Evolutionary conservation across 768 basidiomycete species (phyloP), one percentile per base, ranked within the genome.

Genomic region (Xerocomus brunneocitrinus): DNA sequence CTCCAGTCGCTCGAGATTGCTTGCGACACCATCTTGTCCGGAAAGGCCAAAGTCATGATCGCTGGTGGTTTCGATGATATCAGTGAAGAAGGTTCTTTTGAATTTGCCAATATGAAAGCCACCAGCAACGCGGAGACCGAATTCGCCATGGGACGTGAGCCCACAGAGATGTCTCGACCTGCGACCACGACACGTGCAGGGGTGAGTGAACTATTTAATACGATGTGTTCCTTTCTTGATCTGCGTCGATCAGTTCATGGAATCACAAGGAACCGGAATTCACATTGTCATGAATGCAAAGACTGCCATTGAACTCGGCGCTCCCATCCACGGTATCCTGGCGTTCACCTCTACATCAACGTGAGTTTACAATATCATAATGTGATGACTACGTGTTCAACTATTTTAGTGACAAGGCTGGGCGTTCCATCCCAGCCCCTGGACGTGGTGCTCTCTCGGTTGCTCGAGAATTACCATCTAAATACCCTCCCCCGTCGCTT

Each of bases 71-170:
- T 95, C 74, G 97, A 99, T 65, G 97, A 99, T 69, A 82, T 98
- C 69, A 90, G 88, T 58, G 97, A 99, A 71, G 97, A 99, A 73
- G 97, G 95, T 16, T 98, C 95, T 8, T 98, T 86, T 70, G 95
- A 99, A 71, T 99, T 99, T 72, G 97, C 94, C 47, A 98, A 98
- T 77, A 99, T 99, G 97, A 97, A 98, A 73, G 97, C 97, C 1
- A 99, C 97, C 5, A 92, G 89, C 73, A 98, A 95, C 65, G 87
- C 95, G 1, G 91, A 94, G 71, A 91, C 91, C 30, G 97, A 99
- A 71, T 91, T 98, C 65, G 95, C 95, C 4, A 97, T 97, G 89
- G 97, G 97, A 56, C 94, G 97, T 61, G 97, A 99, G 71, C 95
- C 97, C 6, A 93, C 91, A 36, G 97, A 99, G 71, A 95, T 98